These are phyloP conservation scores for Salix exigua DNA, from an alignment of 345 rosid species.

Conservation along the genomic window DNA sequence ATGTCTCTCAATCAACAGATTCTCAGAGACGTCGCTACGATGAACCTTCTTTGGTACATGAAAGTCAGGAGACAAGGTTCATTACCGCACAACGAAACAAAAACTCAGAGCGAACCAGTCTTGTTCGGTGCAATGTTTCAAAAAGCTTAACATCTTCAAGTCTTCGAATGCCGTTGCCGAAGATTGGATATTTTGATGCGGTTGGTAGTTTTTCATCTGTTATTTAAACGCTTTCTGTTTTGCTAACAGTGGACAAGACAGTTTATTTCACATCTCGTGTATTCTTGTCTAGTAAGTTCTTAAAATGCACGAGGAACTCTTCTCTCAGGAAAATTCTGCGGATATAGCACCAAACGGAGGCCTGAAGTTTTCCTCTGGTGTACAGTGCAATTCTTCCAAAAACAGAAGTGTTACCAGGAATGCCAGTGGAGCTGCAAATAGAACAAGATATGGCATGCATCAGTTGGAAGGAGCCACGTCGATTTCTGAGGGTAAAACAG, in stretches of 20 bases:
- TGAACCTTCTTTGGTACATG: constrained; percentile 2
- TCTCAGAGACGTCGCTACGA: not conserved
- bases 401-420: not conserved
- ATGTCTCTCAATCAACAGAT: constrained; percentile 14
- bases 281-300: not conserved
- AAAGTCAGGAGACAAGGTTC: constrained; percentile 13
- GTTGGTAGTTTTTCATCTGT: constrained; percentile 18
- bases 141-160: constrained; percentile 30
- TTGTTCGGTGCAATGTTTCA: not conserved
- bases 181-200: constrained; percentile 46
- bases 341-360: constrained; percentile 14
- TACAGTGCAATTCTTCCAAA: constrained; percentile 7
- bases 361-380: constrained; percentile 21
- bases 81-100: not conserved
- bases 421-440: constrained; percentile 9
- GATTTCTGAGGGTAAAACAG: not conserved
- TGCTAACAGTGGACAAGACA: not conserved
- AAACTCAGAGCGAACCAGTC: constrained; percentile 3
- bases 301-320: not conserved
- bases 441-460: constrained; percentile 16
- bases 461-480: constrained; percentile 5
- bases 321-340: constrained; percentile 20
- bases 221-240: not conserved
- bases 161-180: constrained; percentile 45
- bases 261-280: not conserved